Evolutionary conservation across 768 basidiomycete species (phyloP), one percentile per base, ranked within the genome.

Genomic region (Serendipita sp.): DNA sequence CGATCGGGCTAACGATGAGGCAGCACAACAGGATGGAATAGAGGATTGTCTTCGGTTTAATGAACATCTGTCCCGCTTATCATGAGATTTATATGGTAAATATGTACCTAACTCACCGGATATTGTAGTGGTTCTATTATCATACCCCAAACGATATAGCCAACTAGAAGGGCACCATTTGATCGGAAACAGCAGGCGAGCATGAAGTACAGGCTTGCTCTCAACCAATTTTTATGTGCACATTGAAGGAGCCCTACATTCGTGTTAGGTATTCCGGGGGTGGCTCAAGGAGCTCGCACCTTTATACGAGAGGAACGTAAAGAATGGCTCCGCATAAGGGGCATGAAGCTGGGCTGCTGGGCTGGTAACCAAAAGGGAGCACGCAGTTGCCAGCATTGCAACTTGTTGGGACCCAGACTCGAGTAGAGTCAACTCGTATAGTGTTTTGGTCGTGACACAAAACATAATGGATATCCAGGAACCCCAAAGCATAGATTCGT

Each of bases 281-380:
- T n/a, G 48, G 8, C n/a, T 51, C 5, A 8, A 51, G 67, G 68
- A 54, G 11, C 68, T 66, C 76, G 67, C 70, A 78, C 88, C 91
- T 70, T 74, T 77, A 71, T 94, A 95, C 0, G 91, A 88, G 30
- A 88, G 74, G 66, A 82, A 81, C 0, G 93, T 87, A 73, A 89
- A 94, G 72, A 91, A 87, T 0, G 93, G 89, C 70, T 98, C 95
- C 58, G 76, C 83, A 72, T 89, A 95, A 0, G 88, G 80, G 0
- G 86, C 85, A 52, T 86, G 79, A 30, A 83, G 79, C 23, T 89
- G 73, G 0, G 88, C 84, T 0, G 81, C 80, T 1, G 93, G 93
- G 51, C 91, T 90, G 63, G 86, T 89, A 0, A 91, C 82, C 3
- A 98, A 70, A 47, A 93, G 76, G 28, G 89, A 91, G 18, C 96